phyloP scores from a whole-genome alignment of 2,329 filamentous ascomycete species.

The Xenosphaeropsis pyriputrescens region DNA sequence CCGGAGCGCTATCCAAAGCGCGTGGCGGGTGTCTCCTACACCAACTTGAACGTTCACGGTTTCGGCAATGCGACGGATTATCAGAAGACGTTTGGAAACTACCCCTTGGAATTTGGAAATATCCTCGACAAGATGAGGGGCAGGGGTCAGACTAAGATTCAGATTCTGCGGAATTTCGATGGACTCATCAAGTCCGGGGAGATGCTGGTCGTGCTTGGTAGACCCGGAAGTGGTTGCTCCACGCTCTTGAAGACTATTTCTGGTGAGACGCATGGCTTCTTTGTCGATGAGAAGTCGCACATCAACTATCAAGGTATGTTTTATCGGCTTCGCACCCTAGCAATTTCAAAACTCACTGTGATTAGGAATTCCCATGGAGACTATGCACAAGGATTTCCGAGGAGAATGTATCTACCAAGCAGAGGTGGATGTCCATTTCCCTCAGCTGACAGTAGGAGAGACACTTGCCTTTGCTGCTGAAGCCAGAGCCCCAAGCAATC shows the following conservation, averaged over 20 bases:
- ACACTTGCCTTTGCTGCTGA: constrained; percentile 60
- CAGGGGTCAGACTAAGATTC: constrained; percentile 32
- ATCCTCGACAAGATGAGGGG: constrained; percentile 31
- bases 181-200: constrained; percentile 50
- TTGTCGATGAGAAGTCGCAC: constrained; percentile 29
- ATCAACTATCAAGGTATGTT: constrained; percentile 45
- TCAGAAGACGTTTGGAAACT: constrained; percentile 49
- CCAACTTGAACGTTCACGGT: constrained; percentile 54
- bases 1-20: constrained; percentile 38
- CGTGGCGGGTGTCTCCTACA: constrained; percentile 49
- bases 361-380: constrained; percentile 34
- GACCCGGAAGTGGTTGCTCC: constrained; percentile 48
- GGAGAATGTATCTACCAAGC: constrained; percentile 56
- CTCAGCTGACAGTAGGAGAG: constrained; percentile 57
- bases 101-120: constrained; percentile 32
- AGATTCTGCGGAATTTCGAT: constrained; percentile 49
- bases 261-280: constrained; percentile 38
- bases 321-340: not conserved
- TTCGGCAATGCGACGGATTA: constrained; percentile 56
- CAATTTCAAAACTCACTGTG: constrained; percentile 22
- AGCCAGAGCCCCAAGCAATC: constrained; percentile 48
- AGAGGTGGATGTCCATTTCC: constrained; percentile 61
- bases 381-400: constrained; percentile 41
- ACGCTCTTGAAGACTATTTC: constrained; percentile 45
- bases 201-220: constrained; percentile 53